A percentile compares a stretch with the other conserved stretches of the same genome.
Conservation (phyloP, 345 rosid species). For the Heritiera fomes region DNA sequence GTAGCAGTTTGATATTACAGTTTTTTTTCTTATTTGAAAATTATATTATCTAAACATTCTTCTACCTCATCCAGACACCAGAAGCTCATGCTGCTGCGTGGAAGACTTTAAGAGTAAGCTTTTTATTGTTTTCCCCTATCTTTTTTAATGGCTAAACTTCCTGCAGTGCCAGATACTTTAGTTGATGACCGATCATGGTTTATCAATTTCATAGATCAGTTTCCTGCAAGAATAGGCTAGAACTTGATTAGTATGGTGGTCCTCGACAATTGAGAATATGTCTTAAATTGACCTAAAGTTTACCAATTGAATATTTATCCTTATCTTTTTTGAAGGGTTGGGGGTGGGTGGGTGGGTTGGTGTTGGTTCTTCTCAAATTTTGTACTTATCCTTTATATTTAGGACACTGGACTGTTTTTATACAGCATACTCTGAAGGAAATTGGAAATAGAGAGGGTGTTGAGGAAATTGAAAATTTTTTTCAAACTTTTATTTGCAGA, state of each 20-base stretch:
- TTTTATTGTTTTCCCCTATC: background rate
- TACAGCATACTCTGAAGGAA: background rate
- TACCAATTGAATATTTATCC: background rate
- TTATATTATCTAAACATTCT: background rate
- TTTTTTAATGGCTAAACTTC: background rate
- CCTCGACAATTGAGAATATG: background rate
- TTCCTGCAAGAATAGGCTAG: background rate
- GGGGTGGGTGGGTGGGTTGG: background rate
- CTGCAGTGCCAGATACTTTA: background rate
- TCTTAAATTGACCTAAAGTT: background rate
- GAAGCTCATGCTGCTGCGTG: conserved; percentile 86
- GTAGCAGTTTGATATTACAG: conserved; percentile 9
- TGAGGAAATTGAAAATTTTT: background rate
- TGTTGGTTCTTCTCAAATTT: background rate
- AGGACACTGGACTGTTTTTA: background rate
- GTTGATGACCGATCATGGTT: background rate
- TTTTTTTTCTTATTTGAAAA: background rate
- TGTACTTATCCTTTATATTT: background rate
- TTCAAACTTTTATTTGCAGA: conserved; percentile 43
- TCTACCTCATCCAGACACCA: conserved; percentile 59
- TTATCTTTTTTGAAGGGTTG: too few relatives aligned
- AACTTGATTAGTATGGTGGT: background rate
- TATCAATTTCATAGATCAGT: background rate
- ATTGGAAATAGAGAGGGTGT: too few relatives aligned
- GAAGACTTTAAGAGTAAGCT: conserved; percentile 74